Percentiles rank a stretch among this genome's conserved stretches.
Conservation (phyloP, 768 basidiomycete genomes). For the Obba rivulosa region DNA sequence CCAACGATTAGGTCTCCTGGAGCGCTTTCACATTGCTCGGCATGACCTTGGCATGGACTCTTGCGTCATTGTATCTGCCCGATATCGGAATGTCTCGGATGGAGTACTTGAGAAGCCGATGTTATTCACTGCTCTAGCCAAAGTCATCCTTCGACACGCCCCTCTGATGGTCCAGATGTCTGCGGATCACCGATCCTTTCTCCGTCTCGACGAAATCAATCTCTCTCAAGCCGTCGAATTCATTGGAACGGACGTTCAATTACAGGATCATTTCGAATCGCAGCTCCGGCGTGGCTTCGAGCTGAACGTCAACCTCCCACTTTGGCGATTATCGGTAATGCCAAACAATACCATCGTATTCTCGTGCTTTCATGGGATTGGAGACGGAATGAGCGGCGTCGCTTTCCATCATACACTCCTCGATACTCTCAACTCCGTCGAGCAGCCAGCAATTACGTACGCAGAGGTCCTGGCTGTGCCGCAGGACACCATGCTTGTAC, state of each 20-base stretch:
- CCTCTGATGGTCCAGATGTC: slow-evolving; percentile 25
- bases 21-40: slow-evolving; percentile 29
- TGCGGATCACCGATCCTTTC: slow-evolving; percentile 20
- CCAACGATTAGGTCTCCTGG: slow-evolving; percentile 26
- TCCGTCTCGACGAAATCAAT: slow-evolving; percentile 25
- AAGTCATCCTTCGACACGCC: slow-evolving; percentile 24
- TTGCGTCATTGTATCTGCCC: slow-evolving; percentile 29
- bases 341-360: slow-evolving; percentile 29
- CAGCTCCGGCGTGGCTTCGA: slow-evolving; percentile 25
- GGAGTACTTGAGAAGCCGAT: slow-evolving; percentile 16
- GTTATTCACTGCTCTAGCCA: slow-evolving; percentile 22
- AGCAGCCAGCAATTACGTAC: neutral
- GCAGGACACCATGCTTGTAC: slow-evolving; percentile 11
- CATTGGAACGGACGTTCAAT: slow-evolving; percentile 10
- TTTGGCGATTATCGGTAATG: slow-evolving; percentile 35
- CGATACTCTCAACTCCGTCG: slow-evolving; percentile 20
- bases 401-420: slow-evolving; percentile 32
- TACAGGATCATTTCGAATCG: slow-evolving; percentile 19
- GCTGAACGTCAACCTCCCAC: slow-evolving; percentile 20
- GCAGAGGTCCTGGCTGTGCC: slow-evolving; percentile 14
- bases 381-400: slow-evolving; percentile 35
- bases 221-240: slow-evolving; percentile 27
- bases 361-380: slow-evolving; percentile 33
- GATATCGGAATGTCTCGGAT: slow-evolving; percentile 18
- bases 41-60: slow-evolving; percentile 28